Evolutionary conservation across 2,329 filamentous ascomycete genomes (phyloP).

Genomic region (Aspergillus phoenicis): DNA sequence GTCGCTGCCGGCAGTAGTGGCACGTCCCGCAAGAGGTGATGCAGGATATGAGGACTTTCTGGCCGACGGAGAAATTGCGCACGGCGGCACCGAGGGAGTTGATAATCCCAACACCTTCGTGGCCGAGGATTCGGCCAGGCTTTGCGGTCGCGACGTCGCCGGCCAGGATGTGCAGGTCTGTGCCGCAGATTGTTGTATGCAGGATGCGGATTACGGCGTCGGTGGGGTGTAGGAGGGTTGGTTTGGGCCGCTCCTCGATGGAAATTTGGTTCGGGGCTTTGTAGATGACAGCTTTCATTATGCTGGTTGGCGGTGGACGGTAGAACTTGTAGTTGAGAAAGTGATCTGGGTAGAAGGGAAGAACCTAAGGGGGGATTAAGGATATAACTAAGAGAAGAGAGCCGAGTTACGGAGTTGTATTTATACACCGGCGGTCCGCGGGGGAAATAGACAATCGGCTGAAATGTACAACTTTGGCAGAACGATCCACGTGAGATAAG

Average conservation of each 20-base stretch:
- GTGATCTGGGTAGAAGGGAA: too few relatives aligned
- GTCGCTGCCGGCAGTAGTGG: conserved; percentile 51
- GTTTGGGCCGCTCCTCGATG: conserved; percentile 48
- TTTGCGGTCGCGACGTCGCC: conserved; percentile 53
- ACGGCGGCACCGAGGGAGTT: conserved; percentile 51
- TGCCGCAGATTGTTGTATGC: conserved; percentile 57
- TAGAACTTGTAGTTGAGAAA: too few relatives aligned
- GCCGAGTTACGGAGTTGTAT: too few relatives aligned
- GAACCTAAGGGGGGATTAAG: too few relatives aligned
- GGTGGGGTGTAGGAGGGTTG: conserved; percentile 44
- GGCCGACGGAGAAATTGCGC: conserved; percentile 51
- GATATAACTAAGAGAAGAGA: too few relatives aligned
- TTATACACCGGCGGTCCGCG: too few relatives aligned
- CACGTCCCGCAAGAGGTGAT: conserved; percentile 57
- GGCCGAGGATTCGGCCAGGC: conserved; percentile 53
- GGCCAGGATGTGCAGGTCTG: conserved; percentile 60
- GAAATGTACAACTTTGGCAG: too few relatives aligned
- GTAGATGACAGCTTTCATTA: conserved; percentile 55
- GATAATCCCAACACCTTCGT: conserved; percentile 57
- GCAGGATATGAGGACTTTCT: conserved; percentile 57
- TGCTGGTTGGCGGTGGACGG: too few relatives aligned
- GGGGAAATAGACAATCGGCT: too few relatives aligned
- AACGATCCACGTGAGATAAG: too few relatives aligned
- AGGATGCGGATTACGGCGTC: conserved; percentile 56
- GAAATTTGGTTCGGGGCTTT: conserved; percentile 36